Base-by-base conservation (phyloP, 768 basidiomycete genomes). In the Tremella yokohamensis region DNA sequence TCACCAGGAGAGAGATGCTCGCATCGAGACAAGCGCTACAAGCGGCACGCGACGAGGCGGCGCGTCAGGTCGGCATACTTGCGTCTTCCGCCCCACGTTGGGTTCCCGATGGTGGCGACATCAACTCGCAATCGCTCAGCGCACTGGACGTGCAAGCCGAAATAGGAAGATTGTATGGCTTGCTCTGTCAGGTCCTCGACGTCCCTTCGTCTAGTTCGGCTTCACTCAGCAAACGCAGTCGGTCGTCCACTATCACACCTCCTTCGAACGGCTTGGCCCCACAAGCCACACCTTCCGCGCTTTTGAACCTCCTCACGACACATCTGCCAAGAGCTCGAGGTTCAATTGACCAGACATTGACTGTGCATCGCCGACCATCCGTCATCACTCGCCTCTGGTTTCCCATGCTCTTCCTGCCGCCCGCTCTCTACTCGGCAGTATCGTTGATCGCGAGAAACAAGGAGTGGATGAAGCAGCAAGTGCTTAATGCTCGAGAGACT, bases 301-400 rank as follows among this genome's bases (percentile, higher is more conserved):
- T 77, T 13, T 50, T 75, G 1, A 40, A 62, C 3, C 38, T 76
- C 25, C 57, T 77, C 16, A 66, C 62, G 61, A 59, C 65, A 57
- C 56, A 68, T 62, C 80, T 63, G 60, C 78, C 39, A 19, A 51
- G 26, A 66, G 51, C 59, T 12, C 78, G 76, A 58, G 68, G 72
- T 42, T 34, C 65, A 11, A 57, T 75, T 68, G 2, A 75, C 75
- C 52, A 61, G 52, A 47, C 69, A 51, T 24, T 81, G 48, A 52
- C 69, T 69, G 3, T 77, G 72, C 83, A 94, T 48, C 75, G 79
- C 18, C 84, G 87, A 15, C 94, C 94, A 0, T 83, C 84, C 1
- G 79, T 82, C 3, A 70, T 89, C 15, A 83, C 84, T 1, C 83
- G 85, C 8, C 58, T 87, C 20, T 97, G 94, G 93, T 91, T 92